phyloP scores from a whole-genome alignment of 2,329 filamentous ascomycete genomes.

The Pseudogymnoascus sp. region DNA sequence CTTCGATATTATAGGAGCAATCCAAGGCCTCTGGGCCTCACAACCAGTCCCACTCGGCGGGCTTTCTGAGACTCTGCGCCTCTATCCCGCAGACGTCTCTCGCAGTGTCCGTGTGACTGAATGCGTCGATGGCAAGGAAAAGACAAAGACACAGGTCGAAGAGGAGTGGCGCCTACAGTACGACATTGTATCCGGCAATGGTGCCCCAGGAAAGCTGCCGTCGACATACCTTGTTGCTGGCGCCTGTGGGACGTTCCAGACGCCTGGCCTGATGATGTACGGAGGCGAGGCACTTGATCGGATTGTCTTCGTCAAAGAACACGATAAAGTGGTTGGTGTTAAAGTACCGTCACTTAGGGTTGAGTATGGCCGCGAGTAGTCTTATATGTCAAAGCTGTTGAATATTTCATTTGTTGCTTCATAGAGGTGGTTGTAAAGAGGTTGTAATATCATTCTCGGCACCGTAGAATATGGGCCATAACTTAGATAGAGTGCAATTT shows the following conservation, averaged over 20 bases:
- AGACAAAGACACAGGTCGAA: neutral
- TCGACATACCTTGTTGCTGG: constrained; percentile 1
- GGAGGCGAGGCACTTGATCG: neutral
- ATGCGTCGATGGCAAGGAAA: neutral
- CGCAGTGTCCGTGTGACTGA: neutral
- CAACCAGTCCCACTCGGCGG: neutral
- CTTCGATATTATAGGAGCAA: neutral
- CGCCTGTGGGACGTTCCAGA: neutral
- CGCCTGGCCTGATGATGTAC: neutral
- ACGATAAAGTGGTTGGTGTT: neutral
- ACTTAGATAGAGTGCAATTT: neutral
- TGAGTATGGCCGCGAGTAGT: neutral
- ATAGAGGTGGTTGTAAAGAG: neutral
- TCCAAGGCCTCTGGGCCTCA: neutral
- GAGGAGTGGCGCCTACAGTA: neutral
- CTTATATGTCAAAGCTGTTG: neutral
- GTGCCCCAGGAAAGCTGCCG: neutral
- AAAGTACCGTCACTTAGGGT: neutral
- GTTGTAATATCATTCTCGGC: neutral
- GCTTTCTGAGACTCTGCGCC: neutral
- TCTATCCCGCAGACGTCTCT: neutral
- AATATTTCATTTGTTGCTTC: neutral
- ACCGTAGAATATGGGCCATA: neutral
- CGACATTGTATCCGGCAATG: neutral
- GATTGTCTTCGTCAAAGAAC: neutral